A percentile compares a stretch with the other conserved stretches of the same genome.
Evolutionary conservation across 2,329 filamentous ascomycete genomes (phyloP).

Genomic region (Lachnellula subtilissima): DNA sequence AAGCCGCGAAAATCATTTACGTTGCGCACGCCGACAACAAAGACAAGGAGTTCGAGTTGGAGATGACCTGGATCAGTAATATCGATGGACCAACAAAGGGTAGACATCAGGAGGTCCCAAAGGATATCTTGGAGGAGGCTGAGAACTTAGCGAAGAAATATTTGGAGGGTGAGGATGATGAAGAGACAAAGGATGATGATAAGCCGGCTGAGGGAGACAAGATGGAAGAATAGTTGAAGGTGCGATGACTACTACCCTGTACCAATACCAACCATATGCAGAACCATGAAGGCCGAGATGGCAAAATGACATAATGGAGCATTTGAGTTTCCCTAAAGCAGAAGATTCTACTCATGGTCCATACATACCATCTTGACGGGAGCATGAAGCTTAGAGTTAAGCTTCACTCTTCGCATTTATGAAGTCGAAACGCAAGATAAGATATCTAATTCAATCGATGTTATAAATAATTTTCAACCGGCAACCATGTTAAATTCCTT

Average conservation of each 20-base stretch:
- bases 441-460: no score
- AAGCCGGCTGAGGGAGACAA: constrained; percentile 63
- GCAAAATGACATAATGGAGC: no score
- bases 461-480: no score
- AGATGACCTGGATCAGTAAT: constrained; percentile 97
- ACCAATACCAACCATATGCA: constrained; percentile 24
- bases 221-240: constrained; percentile 73
- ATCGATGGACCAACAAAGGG: constrained; percentile 85
- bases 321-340: no score
- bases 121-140: constrained; percentile 84
- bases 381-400: no score
- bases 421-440: no score
- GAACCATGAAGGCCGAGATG: neutral
- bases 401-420: no score
- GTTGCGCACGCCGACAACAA: constrained; percentile 98
- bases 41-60: constrained; percentile 98
- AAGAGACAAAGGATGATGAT: constrained; percentile 59
- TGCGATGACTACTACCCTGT: constrained; percentile 24
- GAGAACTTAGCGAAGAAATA: constrained; percentile 89
- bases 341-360: no score
- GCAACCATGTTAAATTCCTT: no score
- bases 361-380: no score
- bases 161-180: constrained; percentile 78
- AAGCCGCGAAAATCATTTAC: constrained; percentile 95
- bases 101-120: constrained; percentile 87